Percentiles rank a stretch among this genome's conserved stretches.
These are phyloP conservation scores for Parastagonospora nodorum DNA, from an alignment of 2,329 filamentous ascomycete species.

Conservation along the genomic window DNA sequence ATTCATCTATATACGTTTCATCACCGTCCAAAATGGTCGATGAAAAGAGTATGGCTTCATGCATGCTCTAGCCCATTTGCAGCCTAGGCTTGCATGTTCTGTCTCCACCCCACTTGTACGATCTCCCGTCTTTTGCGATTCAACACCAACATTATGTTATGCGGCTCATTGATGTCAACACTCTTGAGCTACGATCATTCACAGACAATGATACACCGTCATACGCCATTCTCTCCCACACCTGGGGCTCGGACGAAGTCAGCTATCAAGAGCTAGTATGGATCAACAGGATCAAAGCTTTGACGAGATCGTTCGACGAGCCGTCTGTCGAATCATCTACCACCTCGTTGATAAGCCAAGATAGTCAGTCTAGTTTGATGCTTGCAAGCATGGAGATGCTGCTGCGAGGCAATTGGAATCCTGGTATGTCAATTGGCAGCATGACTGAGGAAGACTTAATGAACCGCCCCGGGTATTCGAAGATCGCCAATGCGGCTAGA, in stretches of 20 bases:
- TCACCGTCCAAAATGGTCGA: neutral
- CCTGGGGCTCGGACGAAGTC: conserved; percentile 23
- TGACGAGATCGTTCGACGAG: conserved; percentile 4
- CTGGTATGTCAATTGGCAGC: conserved; percentile 5
- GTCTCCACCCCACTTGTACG: neutral
- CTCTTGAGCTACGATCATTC: conserved; percentile 25
- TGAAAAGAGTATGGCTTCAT: conserved; percentile 5
- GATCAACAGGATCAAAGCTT: conserved; percentile 19
- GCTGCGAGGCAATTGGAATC: conserved; percentile 11
- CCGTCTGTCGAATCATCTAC: conserved; percentile 1
- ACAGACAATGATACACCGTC: conserved; percentile 23
- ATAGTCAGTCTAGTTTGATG: conserved; percentile 17
- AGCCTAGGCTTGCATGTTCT: neutral
- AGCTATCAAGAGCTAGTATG: conserved; percentile 22
- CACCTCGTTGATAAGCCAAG: conserved; percentile 5
- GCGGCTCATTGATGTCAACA: conserved; percentile 33
- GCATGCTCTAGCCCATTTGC: conserved; percentile 1
- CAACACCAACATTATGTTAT: conserved; percentile 14
- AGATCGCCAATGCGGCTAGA: conserved; percentile 20
- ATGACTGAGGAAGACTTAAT: conserved; percentile 19
- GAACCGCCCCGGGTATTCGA: conserved; percentile 21
- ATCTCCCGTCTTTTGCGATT: neutral
- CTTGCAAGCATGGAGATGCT: conserved; percentile 26
- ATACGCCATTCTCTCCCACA: conserved; percentile 32
- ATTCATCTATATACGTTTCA: neutral